Percentiles rank a stretch among this genome's conserved stretches.
Evolutionary conservation across 495 filamentous ascomycete genomes (phyloP).

Genomic region (Lophiostoma macrostomum): DNA sequence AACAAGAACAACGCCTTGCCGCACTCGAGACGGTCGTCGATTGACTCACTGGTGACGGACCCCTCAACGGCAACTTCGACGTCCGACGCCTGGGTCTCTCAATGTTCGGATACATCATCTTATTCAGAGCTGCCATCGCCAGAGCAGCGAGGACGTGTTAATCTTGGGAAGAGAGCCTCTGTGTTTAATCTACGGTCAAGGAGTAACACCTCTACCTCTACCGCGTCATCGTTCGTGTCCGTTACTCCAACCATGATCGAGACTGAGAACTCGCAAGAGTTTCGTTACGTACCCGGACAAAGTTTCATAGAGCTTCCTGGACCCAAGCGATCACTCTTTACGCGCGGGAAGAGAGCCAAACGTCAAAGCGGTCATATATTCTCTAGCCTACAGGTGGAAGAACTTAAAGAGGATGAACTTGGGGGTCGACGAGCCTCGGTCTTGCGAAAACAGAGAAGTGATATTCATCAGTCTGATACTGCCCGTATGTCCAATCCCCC

Average conservation of each 20-base stretch:
- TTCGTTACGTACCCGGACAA: slow-evolving; percentile 5
- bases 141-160: slow-evolving; percentile 17
- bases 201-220: slow-evolving; percentile 33
- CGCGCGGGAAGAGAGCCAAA: slow-evolving; percentile 20
- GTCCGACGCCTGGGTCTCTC: slow-evolving; percentile 26
- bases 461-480: slow-evolving; percentile 4
- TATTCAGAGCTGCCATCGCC: slow-evolving; percentile 23
- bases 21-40: slow-evolving; percentile 26
- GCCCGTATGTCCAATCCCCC: slow-evolving; percentile 16
- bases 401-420: slow-evolving; percentile 22
- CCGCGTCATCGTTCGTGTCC: slow-evolving; percentile 28
- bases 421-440: slow-evolving; percentile 18
- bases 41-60: slow-evolving; percentile 28
- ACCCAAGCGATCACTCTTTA: slow-evolving; percentile 23
- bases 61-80: slow-evolving; percentile 23
- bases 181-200: slow-evolving; percentile 33
- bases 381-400: neutral
- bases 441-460: slow-evolving; percentile 21
- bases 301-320: slow-evolving; percentile 16
- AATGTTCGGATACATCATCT: slow-evolving; percentile 23
- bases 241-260: slow-evolving; percentile 18
- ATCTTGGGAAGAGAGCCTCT: slow-evolving; percentile 26
- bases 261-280: slow-evolving; percentile 24
- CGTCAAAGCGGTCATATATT: slow-evolving; percentile 21
- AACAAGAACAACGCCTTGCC: slow-evolving; percentile 30